These are phyloP conservation scores for Cladosporium colombiae DNA, from an alignment of 2,329 filamentous ascomycete species.

Conservation along the genomic window DNA sequence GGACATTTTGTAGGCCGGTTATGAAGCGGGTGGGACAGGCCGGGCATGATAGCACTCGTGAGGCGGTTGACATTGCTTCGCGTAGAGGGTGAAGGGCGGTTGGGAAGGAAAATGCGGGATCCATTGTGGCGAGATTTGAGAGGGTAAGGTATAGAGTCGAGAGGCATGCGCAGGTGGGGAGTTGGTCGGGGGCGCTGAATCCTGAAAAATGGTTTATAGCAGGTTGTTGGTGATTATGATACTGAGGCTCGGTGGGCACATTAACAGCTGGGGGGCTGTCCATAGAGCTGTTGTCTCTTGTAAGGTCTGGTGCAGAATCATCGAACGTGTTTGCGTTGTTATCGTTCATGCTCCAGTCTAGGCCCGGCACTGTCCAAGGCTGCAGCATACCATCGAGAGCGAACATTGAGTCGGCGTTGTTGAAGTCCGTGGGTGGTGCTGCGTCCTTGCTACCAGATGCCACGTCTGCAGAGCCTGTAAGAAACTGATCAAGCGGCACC, in stretches of 20 bases:
- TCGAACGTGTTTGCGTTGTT: not conserved
- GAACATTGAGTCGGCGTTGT: slow-evolving; percentile 24
- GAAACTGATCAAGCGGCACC: not conserved
- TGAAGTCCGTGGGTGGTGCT: slow-evolving; percentile 5
- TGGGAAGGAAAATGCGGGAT: slow-evolving; percentile 43
- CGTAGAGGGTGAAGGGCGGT: slow-evolving; percentile 44
- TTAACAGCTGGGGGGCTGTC: slow-evolving; percentile 16
- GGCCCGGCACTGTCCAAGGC: slow-evolving; percentile 27
- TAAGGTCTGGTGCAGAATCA: slow-evolving; percentile 24
- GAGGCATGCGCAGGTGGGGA: slow-evolving; percentile 45
- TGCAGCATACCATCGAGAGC: slow-evolving; percentile 27
- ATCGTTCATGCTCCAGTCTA: slow-evolving; percentile 16
- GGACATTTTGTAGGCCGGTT: slow-evolving; percentile 48
- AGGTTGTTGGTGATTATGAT: not conserved
- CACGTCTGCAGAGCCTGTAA: not conserved
- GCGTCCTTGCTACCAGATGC: not conserved
- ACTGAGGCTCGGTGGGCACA: not conserved
- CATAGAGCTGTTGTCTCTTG: slow-evolving; percentile 24
- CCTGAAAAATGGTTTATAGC: not conserved
- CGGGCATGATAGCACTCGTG: slow-evolving; percentile 43
- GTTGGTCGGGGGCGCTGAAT: not conserved
- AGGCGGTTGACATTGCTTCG: slow-evolving; percentile 44
- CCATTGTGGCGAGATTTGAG: slow-evolving; percentile 43
- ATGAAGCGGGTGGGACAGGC: slow-evolving; percentile 46
- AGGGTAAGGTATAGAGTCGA: slow-evolving; percentile 49